Conservation (phyloP, 2,329 filamentous ascomycete genomes). For the Ophiosphaerella narmari region DNA sequence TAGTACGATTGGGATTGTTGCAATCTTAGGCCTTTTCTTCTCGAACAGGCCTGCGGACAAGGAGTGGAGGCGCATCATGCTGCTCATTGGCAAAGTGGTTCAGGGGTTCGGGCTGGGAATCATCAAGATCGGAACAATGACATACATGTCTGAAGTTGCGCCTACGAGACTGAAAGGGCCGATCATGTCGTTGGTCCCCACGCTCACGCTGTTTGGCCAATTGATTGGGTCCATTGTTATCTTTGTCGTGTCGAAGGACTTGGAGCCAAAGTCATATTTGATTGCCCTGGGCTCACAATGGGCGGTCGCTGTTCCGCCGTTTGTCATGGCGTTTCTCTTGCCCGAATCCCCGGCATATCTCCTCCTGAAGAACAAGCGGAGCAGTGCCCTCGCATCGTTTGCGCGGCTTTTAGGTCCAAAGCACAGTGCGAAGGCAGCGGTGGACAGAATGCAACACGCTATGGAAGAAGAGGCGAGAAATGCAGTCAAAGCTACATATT, state of each 20-base stretch:
- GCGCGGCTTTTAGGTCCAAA: conserved; percentile 52
- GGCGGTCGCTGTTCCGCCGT: conserved; percentile 44
- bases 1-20: conserved; percentile 45
- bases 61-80: conserved; percentile 42
- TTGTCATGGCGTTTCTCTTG: conserved; percentile 49
- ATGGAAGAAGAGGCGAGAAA: conserved; percentile 55
- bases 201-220: conserved; percentile 53
- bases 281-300: conserved; percentile 49
- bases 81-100: conserved; percentile 50
- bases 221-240: conserved; percentile 51
- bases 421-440: conserved; percentile 29
- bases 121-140: conserved; percentile 49
- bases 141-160: conserved; percentile 54
- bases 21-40: conserved; percentile 44
- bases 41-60: conserved; percentile 37
- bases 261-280: conserved; percentile 35
- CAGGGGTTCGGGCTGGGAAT: conserved; percentile 52
- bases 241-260: conserved; percentile 28
- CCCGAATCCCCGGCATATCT: conserved; percentile 58
- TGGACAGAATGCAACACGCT: conserved; percentile 44
- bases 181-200: conserved; percentile 51
- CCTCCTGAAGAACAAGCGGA: conserved; percentile 44
- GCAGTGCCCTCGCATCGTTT: conserved; percentile 51
- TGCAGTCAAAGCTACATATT: conserved; percentile 24
- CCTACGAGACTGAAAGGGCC: conserved; percentile 51